A percentile compares a stretch with the other conserved stretches of the same genome.
Evolutionary conservation across 768 basidiomycete genomes (phyloP).

Genomic region (Kwoniella mangroviensis): DNA sequence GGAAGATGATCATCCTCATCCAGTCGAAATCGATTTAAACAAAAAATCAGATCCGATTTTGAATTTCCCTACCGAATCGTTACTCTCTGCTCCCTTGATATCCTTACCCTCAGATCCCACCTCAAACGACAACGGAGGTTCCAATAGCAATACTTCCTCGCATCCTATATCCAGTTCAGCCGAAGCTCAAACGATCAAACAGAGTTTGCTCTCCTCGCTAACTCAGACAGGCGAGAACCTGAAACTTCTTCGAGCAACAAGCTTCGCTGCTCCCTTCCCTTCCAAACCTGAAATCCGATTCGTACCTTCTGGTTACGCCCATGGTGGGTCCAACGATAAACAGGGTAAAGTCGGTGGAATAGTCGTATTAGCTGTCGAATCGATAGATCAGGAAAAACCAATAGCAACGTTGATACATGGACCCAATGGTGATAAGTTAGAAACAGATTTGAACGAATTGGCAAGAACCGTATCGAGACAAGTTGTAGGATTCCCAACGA

Average conservation of each 20-base stretch:
- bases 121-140: not conserved
- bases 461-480: conserved; percentile 81
- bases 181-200: conserved; percentile 72
- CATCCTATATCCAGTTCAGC: conserved; percentile 65
- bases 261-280: conserved; percentile 57
- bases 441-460: conserved; percentile 66
- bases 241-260: conserved; percentile 55
- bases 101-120: conserved; percentile 61
- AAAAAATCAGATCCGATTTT: conserved; percentile 59
- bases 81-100: conserved; percentile 73
- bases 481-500: conserved; percentile 79
- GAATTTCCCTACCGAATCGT: conserved; percentile 63
- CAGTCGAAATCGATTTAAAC: not conserved
- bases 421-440: conserved; percentile 56
- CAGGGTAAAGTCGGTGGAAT: conserved; percentile 62
- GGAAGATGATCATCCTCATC: conserved; percentile 7
- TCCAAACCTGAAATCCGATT: conserved; percentile 46
- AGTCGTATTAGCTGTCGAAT: conserved; percentile 60
- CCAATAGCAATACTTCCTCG: conserved; percentile 1
- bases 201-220: conserved; percentile 62
- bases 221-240: conserved; percentile 58
- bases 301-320: conserved; percentile 54
- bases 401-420: conserved; percentile 49
- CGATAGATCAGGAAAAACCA: conserved; percentile 58
- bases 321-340: conserved; percentile 51